Conservation (phyloP, 192 early-diverging fungal species). For the Linnemannia zychae region DNA sequence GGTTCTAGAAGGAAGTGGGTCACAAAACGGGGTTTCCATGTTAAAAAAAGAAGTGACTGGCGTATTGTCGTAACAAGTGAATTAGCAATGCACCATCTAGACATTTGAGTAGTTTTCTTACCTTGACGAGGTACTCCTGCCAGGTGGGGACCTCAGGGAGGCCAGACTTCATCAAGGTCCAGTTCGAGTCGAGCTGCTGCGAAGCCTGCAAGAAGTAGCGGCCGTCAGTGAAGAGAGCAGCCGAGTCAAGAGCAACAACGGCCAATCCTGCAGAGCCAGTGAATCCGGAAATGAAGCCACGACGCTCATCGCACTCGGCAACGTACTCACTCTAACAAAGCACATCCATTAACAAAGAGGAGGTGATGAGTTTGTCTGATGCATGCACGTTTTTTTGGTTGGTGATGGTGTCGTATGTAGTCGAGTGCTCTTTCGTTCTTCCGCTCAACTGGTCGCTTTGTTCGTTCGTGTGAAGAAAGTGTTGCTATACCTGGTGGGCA, state of each 20-base stretch:
- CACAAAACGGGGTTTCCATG: not conserved
- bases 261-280: constrained; percentile 97
- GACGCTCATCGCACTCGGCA: constrained; percentile 88
- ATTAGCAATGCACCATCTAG: too few species aligned
- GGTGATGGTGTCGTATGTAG: not conserved
- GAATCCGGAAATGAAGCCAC: constrained; percentile 94
- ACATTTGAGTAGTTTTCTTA: too few species aligned
- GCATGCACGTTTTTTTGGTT: not conserved
- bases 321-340: constrained; percentile 91
- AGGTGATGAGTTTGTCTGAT: not conserved
- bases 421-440: not conserved
- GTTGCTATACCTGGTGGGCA: constrained; percentile 86
- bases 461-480: not conserved
- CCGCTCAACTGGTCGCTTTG: too few species aligned
- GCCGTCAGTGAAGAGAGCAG: constrained; percentile 96
- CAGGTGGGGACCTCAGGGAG: constrained; percentile 89
- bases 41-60: not conserved
- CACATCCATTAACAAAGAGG: not conserved
- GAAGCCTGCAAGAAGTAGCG: constrained; percentile 98
- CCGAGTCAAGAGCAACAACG: constrained; percentile 82
- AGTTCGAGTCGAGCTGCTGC: constrained; percentile 91
- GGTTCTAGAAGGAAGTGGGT: constrained; percentile 55
- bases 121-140: constrained; percentile 88
- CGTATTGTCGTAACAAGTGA: too few species aligned
- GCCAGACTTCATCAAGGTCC: constrained; percentile 95